Evolutionary conservation across 2,329 filamentous ascomycete genomes (phyloP), one percentile per base, ranked within the genome.

Genomic region (Pseudogymnoascus sp.): DNA sequence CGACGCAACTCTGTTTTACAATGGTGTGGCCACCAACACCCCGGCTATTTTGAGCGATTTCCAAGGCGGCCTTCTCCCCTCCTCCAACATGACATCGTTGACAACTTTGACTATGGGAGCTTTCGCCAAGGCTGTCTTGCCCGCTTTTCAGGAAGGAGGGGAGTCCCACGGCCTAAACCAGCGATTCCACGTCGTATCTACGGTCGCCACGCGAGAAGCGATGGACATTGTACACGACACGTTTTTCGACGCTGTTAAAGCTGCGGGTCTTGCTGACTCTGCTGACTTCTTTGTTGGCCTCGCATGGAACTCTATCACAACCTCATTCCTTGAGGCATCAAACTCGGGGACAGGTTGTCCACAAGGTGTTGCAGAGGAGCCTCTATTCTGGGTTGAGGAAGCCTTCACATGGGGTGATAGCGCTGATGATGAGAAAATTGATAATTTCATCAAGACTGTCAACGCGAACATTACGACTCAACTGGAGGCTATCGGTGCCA

Each of bases 201-300:
- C 37, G 1, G 12, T 14, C 1, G 65, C 67, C 5, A 66, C 61
- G 2, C 16, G 23, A 9, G 63, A 67, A 61, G 65, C 67, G 6
- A 64, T 68, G 62, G 38, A 61, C 2, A 67, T 69, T 18, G 66
- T 68, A 1, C 64, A 67, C 14, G 66, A 67, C 25, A 67, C 63
- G 5, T 68, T 63, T 59, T 66, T 68, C 16, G 65, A 67, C 11
- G 64, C 60, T 2, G 38, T 67, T 8, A 16, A 28, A 23, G n/a
- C 38, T 1, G 46, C 61, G 5, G 53, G 62, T 12, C 37, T 66
- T 5, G 18, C 36, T 3, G 60, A 62, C 28, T n/a, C 64, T 2
- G 40, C 40, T 8, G 63, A 36, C 3, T 66, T 68, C 62, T 64
- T 65, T 21, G 60, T 38, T 7, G 64, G 63, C 9, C 36, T 68